Percentiles rank a stretch among this genome's conserved stretches.
Conservation (phyloP, 208 protist species). For the Leishmania gerbilli region DNA sequence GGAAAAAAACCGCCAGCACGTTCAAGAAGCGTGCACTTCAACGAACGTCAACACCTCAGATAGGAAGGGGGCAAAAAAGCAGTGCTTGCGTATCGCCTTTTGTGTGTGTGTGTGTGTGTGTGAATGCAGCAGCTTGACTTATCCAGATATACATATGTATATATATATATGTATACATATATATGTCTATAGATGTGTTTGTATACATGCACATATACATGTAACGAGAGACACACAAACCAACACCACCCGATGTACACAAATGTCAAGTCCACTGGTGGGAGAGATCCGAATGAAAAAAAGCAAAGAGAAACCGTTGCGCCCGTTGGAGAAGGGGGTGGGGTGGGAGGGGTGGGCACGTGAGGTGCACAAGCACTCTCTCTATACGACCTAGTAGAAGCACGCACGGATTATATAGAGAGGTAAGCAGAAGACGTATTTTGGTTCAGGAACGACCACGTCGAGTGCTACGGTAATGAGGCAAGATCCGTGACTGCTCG, state of each 20-base stretch:
- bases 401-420: neutral
- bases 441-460: too few relatives aligned
- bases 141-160: neutral
- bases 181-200: neutral
- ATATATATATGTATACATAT: neutral
- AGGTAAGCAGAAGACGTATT: neutral
- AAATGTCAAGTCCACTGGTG: neutral
- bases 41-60: neutral
- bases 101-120: too few relatives aligned
- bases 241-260: neutral
- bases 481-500: too few relatives aligned
- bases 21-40: neutral
- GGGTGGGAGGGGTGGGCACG: too few relatives aligned
- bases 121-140: neutral
- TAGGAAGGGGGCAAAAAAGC: too few relatives aligned
- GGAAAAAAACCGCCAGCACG: neutral
- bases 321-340: neutral
- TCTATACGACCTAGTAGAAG: neutral
- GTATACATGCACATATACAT: neutral
- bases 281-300: neutral
- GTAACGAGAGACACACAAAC: neutral
- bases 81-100: too few relatives aligned
- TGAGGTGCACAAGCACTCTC: neutral
- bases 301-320: neutral
- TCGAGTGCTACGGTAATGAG: too few relatives aligned